Base-by-base conservation (phyloP, 2,329 filamentous ascomycete species). In the Aspergillus persii region DNA sequence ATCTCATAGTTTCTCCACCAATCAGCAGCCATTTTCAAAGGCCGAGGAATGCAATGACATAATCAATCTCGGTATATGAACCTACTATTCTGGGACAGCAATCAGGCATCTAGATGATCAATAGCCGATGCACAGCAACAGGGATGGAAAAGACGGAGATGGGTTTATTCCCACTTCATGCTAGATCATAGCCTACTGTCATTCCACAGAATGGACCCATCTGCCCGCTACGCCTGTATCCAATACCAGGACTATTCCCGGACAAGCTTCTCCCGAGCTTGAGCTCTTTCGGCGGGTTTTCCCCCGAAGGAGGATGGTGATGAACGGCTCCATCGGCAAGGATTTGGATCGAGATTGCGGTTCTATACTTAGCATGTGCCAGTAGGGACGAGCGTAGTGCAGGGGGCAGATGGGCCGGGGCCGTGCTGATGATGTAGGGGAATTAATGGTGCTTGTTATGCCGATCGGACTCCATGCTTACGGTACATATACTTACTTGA, bases 1-100 rank as follows among this genome's bases (percentile, higher is more conserved):
- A 36, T 8, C 4, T 36, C 33, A 36, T 36, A 26, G 26, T 26
- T 27, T n/a, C 18, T 57, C 58, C 56, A 58, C 61, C 58, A 63
- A 63, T 63, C n/a, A 54, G 31, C 18, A 6, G 3, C 3, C 26
- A 18, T 7, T 3, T 23, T 48, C 50, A 53, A 57, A 55, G 53
- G 50, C 61, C 61, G 61, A 54, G 11, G 3, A 4, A 5, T 5
- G 6, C 12, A 15, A 39, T 39, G 36, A 39, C 36, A 39, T 11
- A 12, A 11, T 4, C 8, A 33, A n/a, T n/a, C 2, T 7, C 36
- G 36, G 36, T 7, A 41, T n/a, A 41, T 41, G 36, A 41, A 15
- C 36, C 12, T 41, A n/a, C 36, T 15, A 1, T 41, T 41, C 12
- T 5, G 7, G 11, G 36, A 15, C 36, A 41, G 6, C 5, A 6